Evolutionary conservation across 495 filamentous ascomycete species (phyloP).

Genomic region (Hypoxylon lienhwacheense): DNA sequence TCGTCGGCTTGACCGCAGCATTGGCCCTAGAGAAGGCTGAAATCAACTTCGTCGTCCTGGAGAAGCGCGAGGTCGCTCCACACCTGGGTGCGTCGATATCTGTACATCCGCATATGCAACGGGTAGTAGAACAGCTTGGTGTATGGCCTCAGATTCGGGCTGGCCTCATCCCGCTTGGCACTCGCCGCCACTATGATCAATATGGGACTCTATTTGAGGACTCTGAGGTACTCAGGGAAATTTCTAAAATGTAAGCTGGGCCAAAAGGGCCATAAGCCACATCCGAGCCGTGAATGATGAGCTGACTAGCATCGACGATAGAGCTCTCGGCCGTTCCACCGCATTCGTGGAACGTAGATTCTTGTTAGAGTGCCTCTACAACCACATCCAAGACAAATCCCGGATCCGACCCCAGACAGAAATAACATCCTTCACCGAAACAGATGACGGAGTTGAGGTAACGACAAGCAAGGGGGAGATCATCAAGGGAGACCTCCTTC

Average conservation of each 20-base stretch:
- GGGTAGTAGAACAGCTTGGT: slow-evolving; percentile 53
- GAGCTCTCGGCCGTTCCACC: neutral
- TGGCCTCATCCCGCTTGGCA: slow-evolving; percentile 12
- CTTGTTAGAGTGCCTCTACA: slow-evolving; percentile 20
- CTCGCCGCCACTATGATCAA: slow-evolving; percentile 21
- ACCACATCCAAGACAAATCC: slow-evolving; percentile 27
- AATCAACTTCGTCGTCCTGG: slow-evolving; percentile 52
- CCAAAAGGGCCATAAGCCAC: too few relatives aligned
- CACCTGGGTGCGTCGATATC: slow-evolving; percentile 41
- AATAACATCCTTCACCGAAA: slow-evolving; percentile 21
- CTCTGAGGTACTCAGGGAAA: slow-evolving; percentile 20
- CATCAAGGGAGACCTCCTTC: slow-evolving; percentile 27
- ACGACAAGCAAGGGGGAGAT: slow-evolving; percentile 19
- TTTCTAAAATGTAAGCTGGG: neutral
- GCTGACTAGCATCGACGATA: neutral
- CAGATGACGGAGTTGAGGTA: slow-evolving; percentile 26
- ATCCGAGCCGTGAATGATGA: neutral
- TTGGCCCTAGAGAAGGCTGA: slow-evolving; percentile 41
- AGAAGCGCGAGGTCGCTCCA: slow-evolving; percentile 47
- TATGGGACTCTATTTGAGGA: slow-evolving; percentile 23
- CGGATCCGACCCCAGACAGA: slow-evolving; percentile 11
- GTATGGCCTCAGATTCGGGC: slow-evolving; percentile 35
- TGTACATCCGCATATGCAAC: slow-evolving; percentile 34
- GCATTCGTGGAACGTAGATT: slow-evolving; percentile 28
- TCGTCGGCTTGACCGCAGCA: slow-evolving; percentile 50